Evolutionary conservation across 2,329 filamentous ascomycete genomes (phyloP).

Genomic region (Dothiorella sarmentorum): DNA sequence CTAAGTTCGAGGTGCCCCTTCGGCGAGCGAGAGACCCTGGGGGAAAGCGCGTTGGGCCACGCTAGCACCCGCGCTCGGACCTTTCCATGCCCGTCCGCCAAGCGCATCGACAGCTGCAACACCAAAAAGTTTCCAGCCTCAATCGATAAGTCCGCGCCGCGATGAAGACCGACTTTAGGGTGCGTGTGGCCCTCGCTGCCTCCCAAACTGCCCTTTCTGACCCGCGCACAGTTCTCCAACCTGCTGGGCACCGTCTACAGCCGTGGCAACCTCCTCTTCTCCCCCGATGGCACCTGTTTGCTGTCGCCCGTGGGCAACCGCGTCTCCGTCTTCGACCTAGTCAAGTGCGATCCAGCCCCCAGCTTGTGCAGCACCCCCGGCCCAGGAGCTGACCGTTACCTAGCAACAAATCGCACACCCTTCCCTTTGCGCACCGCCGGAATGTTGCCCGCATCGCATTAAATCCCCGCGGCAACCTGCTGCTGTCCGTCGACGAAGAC

Average conservation of each 20-base stretch:
- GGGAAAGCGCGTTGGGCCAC: constrained; percentile 15
- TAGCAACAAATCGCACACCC: constrained; percentile 82
- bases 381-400: neutral
- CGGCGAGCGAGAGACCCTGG: constrained; percentile 14
- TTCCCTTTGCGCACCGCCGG: constrained; percentile 87
- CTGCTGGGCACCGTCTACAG: constrained; percentile 97
- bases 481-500: constrained; percentile 91
- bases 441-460: constrained; percentile 88
- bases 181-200: constrained; percentile 39
- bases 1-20: constrained; percentile 19
- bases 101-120: neutral
- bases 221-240: constrained; percentile 76
- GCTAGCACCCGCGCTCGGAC: constrained; percentile 14
- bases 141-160: constrained; percentile 25
- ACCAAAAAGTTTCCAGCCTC: constrained; percentile 33
- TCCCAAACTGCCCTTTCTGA: constrained; percentile 25
- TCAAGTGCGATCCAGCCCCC: constrained; percentile 64
- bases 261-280: constrained; percentile 95
- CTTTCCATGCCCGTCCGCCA: neutral
- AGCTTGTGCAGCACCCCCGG: neutral
- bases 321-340: constrained; percentile 91
- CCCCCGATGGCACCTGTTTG: constrained; percentile 90
- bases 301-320: constrained; percentile 95
- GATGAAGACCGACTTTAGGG: constrained; percentile 99
- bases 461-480: constrained; percentile 83